Percentiles rank a stretch among this genome's conserved stretches.
These are phyloP conservation scores for Xylariaceae sp. DNA, from an alignment of 2,329 filamentous ascomycete genomes.

Conservation along the genomic window DNA sequence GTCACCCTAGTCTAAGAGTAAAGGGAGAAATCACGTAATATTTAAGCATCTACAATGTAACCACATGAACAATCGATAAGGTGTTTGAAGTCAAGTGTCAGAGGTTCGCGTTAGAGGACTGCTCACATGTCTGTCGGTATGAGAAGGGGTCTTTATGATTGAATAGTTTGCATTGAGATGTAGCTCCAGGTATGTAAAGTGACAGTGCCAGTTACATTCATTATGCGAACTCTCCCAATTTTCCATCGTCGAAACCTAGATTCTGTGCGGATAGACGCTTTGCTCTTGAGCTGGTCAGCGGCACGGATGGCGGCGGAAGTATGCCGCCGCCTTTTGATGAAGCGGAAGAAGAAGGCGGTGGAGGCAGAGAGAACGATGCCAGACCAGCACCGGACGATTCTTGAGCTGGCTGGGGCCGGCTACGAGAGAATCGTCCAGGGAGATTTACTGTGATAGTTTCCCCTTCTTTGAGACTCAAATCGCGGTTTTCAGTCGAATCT, in stretches of 20 bases:
- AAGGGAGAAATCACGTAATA: too few relatives aligned
- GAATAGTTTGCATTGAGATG: too few relatives aligned
- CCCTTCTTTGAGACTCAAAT: slow-evolving; percentile 83
- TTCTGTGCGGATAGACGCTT: slow-evolving; percentile 57
- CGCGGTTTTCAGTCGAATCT: slow-evolving; percentile 56
- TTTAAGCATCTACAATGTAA: too few relatives aligned
- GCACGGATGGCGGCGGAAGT: slow-evolving; percentile 58
- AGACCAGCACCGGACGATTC: slow-evolving; percentile 28
- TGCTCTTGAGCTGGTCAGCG: slow-evolving; percentile 55
- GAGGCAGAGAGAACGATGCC: slow-evolving; percentile 68
- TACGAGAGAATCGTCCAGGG: slow-evolving; percentile 53
- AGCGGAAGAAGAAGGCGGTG: slow-evolving; percentile 53
- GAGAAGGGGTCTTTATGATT: too few relatives aligned
- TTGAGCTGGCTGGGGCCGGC: slow-evolving; percentile 37
- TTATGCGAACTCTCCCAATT: slow-evolving; percentile 77
- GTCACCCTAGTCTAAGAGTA: too few relatives aligned
- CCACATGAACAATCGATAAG: too few relatives aligned
- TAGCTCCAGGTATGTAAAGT: too few relatives aligned
- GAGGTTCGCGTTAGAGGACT: too few relatives aligned
- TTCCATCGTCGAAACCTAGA: slow-evolving; percentile 79
- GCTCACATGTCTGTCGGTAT: too few relatives aligned
- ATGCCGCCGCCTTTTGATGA: slow-evolving; percentile 31
- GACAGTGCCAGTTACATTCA: background rate
- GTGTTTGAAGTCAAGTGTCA: too few relatives aligned
- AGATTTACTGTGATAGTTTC: slow-evolving; percentile 85